Evolutionary conservation across 2,329 filamentous ascomycete species (phyloP).

Genomic region (Trichoderma brevicompactum): DNA sequence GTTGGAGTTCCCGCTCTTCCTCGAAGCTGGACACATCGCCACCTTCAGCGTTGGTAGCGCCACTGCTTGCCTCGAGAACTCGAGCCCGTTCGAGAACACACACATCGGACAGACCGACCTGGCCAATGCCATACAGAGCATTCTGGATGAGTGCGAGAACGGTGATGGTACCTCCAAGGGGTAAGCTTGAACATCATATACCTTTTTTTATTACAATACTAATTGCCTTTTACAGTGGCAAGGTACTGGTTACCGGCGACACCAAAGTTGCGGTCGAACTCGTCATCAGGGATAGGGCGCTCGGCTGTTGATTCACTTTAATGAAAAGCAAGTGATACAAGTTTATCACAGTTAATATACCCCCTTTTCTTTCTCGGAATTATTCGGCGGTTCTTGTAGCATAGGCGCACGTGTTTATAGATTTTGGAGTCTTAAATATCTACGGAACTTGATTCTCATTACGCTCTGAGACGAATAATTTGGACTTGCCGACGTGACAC

Average conservation of each 20-base stretch:
- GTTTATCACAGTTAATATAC: conserved; percentile 5
- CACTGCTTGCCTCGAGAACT: conserved; percentile 12
- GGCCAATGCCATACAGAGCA: conserved; percentile 9
- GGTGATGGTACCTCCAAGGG: conserved; percentile 9
- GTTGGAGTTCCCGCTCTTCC: neutral
- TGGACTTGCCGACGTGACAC: neutral
- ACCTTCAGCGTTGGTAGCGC: conserved; percentile 16
- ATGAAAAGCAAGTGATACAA: neutral
- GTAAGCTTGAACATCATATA: neutral
- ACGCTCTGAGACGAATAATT: neutral
- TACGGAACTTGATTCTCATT: neutral
- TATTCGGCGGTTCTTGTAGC: conserved; percentile 12
- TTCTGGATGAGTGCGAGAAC: conserved; percentile 12
- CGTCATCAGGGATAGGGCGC: neutral
- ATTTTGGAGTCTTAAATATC: neutral
- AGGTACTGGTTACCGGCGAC: conserved; percentile 7
- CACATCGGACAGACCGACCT: conserved; percentile 4
- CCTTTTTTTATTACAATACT: neutral
- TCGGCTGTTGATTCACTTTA: neutral
- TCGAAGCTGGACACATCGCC: neutral
- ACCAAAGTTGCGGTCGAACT: neutral
- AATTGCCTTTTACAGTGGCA: neutral
- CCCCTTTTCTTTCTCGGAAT: conserved; percentile 8
- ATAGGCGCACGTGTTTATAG: conserved; percentile 19
- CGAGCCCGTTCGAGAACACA: neutral